Evolutionary conservation across 108 stramenopile genomes (phyloP).

Genomic region (Skeletonema grethae): DNA sequence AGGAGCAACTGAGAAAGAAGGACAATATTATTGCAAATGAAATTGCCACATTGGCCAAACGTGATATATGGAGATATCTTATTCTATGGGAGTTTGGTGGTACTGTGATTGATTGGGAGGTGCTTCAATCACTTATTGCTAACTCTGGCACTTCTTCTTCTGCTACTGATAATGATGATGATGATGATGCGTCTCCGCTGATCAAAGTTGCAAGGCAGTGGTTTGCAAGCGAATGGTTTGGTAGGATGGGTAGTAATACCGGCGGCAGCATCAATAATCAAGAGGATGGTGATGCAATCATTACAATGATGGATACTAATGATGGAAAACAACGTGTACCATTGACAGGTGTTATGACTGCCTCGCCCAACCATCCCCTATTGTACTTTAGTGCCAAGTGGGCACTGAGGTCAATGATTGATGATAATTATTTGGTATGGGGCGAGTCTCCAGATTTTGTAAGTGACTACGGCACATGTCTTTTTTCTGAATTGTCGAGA

Average conservation of each 20-base stretch:
- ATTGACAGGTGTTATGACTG: constrained; percentile 5
- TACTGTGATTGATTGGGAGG: constrained; percentile 13
- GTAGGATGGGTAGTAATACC: not conserved
- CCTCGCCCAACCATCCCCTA: constrained; percentile 10
- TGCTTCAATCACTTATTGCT: not conserved
- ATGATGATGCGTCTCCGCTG: not conserved
- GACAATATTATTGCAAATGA: constrained; percentile 6
- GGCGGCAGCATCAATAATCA: not conserved
- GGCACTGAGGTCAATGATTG: constrained; percentile 4
- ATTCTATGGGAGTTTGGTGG: constrained; percentile 60
- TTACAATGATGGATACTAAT: not conserved
- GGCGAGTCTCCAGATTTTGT: not conserved
- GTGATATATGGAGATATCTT: constrained; percentile 62
- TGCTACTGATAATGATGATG: not conserved
- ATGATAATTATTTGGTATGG: not conserved
- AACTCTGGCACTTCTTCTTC: no score
- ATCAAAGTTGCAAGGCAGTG: not conserved
- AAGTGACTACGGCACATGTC: not conserved
- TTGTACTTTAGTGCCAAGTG: constrained; percentile 7
- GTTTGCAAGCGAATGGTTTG: not conserved
- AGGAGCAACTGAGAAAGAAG: not conserved
- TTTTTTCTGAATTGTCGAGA: no score
- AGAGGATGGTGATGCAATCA: constrained; percentile 1
- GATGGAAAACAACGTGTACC: not conserved
- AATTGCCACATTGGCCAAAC: constrained; percentile 23